Base-by-base conservation (phyloP, 306 rosid species). In the Gillenia trifoliata region DNA sequence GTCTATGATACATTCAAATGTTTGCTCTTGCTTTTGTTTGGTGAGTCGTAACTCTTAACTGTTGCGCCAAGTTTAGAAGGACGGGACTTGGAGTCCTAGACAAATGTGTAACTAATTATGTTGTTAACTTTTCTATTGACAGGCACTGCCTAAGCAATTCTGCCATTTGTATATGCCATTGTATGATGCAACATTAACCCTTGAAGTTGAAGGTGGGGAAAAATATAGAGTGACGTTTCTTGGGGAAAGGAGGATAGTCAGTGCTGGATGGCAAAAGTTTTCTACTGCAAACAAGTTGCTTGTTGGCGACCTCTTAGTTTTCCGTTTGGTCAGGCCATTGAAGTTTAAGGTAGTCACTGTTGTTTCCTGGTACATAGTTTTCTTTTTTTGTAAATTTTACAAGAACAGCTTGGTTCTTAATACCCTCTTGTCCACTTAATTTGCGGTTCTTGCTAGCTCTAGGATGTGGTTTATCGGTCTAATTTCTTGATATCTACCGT, bases 251-350 rank as follows among this genome's bases (percentile, higher is more conserved):
- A 26, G 31, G 5, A 70, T 73, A 47, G 25, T 81, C 54, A 71
- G 75, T 60, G 84, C 71, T 49, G 84, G 81, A 23, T 76, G 81
- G 78, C 36, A 56, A 81, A 50, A 73, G 7, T 76, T 76, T 70
- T 72, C 56, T 38, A 47, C 49, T 13, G 66, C 71, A 7, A 60
- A 79, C 63, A 45, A 50, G 41, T 49, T 79, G 28, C 43, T 47
- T 23, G 71, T 17, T 49, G 78, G 83, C 28, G 66, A 79, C 52
- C 66, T 74, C 31, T 5, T 68, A 74, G 66, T 79, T 55, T 79
- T 79, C 70, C 66, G 36, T 49, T 60, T 79, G 45, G 71, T 79
- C 66, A 20, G n/a, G 57, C 78, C 83, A 36, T 61, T 52, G 71
- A 79, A 67, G 25, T 67, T 79, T 36, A 68, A 66, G 79, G 83